These are phyloP conservation scores for Termitomyces sp. DNA, from an alignment of 1,284 basidiomycete species.

Conservation along the genomic window DNA sequence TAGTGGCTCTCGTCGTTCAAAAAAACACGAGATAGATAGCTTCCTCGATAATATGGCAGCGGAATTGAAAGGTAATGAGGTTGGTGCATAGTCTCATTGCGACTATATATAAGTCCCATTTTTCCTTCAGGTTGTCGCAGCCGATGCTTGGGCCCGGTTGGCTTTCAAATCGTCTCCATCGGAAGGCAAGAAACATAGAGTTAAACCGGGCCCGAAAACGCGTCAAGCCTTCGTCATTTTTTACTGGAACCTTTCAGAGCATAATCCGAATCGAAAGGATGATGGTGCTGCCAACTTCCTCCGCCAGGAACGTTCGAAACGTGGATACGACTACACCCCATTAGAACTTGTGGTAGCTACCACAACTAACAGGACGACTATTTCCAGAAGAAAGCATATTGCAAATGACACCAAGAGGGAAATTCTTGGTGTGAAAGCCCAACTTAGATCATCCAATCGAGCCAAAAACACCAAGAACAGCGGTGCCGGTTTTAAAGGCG, in stretches of 20 bases:
- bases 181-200: neutral
- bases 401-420: neutral
- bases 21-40: neutral
- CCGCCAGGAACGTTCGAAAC: constrained; percentile 14
- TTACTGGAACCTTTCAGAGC: constrained; percentile 21
- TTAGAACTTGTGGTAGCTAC: neutral
- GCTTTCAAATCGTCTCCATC: constrained; percentile 10
- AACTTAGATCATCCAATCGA: neutral
- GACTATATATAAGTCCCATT: neutral
- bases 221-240: constrained; percentile 21
- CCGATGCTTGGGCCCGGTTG: constrained; percentile 15
- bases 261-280: neutral
- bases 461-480: neutral
- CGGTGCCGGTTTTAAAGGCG: neutral
- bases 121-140: constrained; percentile 8
- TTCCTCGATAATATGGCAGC: constrained; percentile 1
- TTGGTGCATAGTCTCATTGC: neutral
- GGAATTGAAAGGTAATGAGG: constrained; percentile 4
- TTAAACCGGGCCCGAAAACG: constrained; percentile 3
- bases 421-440: neutral
- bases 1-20: neutral
- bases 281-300: constrained; percentile 13
- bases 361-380: neutral
- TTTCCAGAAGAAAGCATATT: neutral
- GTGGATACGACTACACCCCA: constrained; percentile 9